These are phyloP conservation scores for Nemophila menziesii DNA, from an alignment of 257 asterid species.

Conservation along the genomic window DNA sequence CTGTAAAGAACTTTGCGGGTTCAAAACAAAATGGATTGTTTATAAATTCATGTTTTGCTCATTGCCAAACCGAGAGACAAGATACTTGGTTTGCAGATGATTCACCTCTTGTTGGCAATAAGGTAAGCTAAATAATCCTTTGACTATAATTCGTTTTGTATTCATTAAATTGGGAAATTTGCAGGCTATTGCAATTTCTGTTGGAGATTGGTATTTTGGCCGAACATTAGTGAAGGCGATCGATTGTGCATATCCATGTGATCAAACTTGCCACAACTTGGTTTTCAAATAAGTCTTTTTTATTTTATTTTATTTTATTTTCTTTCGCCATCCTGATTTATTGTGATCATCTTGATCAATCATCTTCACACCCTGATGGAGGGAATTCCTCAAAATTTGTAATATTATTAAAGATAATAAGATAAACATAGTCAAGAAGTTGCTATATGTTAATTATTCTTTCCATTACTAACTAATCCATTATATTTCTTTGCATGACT, in stretches of 20 bases:
- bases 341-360: slow-evolving; percentile 17
- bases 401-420: not conserved
- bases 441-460: not conserved
- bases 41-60: slow-evolving; percentile 89
- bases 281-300: slow-evolving; percentile 38
- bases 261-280: slow-evolving; percentile 46
- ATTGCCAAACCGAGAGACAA: slow-evolving; percentile 95
- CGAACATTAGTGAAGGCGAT: slow-evolving; percentile 30
- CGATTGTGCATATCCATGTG: slow-evolving; percentile 52
- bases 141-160: not conserved
- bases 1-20: slow-evolving; percentile 37
- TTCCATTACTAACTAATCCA: too few relatives aligned
- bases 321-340: slow-evolving; percentile 3
- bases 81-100: slow-evolving; percentile 81
- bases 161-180: not conserved
- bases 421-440: not conserved
- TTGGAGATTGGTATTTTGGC: slow-evolving; percentile 51
- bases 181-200: slow-evolving; percentile 45
- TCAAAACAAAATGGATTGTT: slow-evolving; percentile 51
- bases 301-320: not conserved
- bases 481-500: too few relatives aligned
- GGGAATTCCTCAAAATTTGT: slow-evolving; percentile 1
- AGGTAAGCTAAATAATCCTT: slow-evolving; percentile 30
- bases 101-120: slow-evolving; percentile 52
- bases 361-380: slow-evolving; percentile 2